Evolutionary conservation across 2,329 filamentous ascomycete genomes (phyloP).

Genomic region (Fusarium piperis): DNA sequence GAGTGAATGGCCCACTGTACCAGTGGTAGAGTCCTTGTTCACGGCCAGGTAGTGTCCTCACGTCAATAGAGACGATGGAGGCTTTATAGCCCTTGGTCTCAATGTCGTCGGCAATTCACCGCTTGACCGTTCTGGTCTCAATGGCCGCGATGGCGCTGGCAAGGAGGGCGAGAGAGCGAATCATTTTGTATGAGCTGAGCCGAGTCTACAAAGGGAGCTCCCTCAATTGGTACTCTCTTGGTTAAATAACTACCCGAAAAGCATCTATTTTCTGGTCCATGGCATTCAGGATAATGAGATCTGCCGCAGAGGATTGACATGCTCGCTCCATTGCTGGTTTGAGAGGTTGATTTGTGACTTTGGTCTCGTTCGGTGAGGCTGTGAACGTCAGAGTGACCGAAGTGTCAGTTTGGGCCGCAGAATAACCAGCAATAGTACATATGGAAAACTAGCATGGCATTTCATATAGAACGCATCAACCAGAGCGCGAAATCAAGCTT

Average conservation of each 20-base stretch:
- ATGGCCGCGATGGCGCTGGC: conserved; percentile 34
- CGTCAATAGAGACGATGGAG: conserved; percentile 44
- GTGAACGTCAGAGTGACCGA: neutral
- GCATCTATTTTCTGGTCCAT: neutral
- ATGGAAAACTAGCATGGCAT: neutral
- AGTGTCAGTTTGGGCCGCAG: neutral
- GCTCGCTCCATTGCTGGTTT: neutral
- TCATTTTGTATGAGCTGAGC: conserved; percentile 30
- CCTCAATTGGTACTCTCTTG: neutral
- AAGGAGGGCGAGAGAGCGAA: conserved; percentile 40
- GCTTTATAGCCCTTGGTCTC: conserved; percentile 38
- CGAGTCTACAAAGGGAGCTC: neutral
- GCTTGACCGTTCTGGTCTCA: conserved; percentile 40
- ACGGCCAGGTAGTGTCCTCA: conserved; percentile 45
- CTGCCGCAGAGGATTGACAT: neutral
- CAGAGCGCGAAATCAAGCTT: neutral
- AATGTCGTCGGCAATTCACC: conserved; percentile 40
- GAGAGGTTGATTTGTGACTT: neutral
- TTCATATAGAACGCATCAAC: neutral
- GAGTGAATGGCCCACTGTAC: conserved; percentile 33
- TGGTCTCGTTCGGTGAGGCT: neutral
- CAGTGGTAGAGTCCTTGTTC: conserved; percentile 14
- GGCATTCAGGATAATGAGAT: neutral
- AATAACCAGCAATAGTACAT: neutral
- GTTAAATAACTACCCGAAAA: neutral